Percentiles rank a stretch among this genome's conserved stretches.
phyloP scores from a whole-genome alignment of 306 rosid genomes.

The peach (Prunus persica) region DNA sequence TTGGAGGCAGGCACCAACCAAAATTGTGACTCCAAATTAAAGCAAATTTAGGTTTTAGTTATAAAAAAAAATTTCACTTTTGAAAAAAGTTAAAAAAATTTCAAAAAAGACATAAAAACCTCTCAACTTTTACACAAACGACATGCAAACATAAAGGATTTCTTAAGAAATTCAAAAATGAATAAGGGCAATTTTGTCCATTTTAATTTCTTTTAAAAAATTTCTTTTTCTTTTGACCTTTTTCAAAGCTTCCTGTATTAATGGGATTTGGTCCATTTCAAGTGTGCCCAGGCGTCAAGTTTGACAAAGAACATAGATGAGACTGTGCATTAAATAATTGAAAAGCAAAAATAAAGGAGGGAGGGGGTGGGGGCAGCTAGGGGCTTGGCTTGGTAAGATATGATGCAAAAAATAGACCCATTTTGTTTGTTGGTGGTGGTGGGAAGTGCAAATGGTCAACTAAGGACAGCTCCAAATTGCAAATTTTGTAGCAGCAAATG shows the following conservation, averaged over 20 bases:
- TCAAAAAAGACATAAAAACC: too few relatives aligned
- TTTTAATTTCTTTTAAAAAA: too few relatives aligned
- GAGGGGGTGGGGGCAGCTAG: not conserved
- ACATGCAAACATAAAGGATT: too few relatives aligned
- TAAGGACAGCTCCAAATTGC: conserved; percentile 7
- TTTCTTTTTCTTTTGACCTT: too few relatives aligned
- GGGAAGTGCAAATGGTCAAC: conserved; percentile 10
- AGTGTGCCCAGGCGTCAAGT: conserved; percentile 1
- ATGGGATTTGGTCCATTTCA: conserved; percentile 2
- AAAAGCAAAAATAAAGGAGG: too few relatives aligned
- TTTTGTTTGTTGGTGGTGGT: not conserved
- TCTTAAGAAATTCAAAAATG: too few relatives aligned
- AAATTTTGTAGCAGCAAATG: not conserved
- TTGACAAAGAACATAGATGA: conserved; percentile 6
- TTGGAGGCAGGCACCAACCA: conserved; percentile 1
- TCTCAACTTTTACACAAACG: too few relatives aligned
- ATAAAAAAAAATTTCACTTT: too few relatives aligned
- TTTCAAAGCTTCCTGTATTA: too few relatives aligned
- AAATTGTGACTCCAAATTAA: not conserved
- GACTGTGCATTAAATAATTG: not conserved
- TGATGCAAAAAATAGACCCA: not conserved
- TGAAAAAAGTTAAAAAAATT: too few relatives aligned
- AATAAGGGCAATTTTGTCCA: too few relatives aligned
- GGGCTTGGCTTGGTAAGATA: not conserved
- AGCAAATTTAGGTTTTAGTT: too few relatives aligned